phyloP scores from a whole-genome alignment of 2,329 filamentous ascomycete genomes.

The Xylariomycetidae sp. region DNA sequence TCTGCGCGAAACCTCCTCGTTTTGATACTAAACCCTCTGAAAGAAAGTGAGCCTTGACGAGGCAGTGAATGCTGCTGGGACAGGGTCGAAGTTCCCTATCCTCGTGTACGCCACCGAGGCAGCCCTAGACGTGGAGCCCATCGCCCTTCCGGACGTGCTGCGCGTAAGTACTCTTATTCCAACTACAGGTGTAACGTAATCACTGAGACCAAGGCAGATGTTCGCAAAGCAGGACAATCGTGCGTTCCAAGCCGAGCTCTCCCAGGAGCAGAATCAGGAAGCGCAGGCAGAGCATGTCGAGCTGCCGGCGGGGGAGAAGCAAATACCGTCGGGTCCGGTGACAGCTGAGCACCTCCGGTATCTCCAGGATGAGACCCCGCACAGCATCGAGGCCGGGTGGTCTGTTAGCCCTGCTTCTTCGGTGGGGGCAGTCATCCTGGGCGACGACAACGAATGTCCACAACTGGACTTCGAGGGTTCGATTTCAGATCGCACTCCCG shows the following conservation, averaged over 20 bases:
- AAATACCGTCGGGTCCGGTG: too few species aligned
- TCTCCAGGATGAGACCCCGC: too few species aligned
- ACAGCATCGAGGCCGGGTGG: too few species aligned
- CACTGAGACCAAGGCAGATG: too few species aligned
- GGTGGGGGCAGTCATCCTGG: too few species aligned
- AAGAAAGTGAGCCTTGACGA: conserved; percentile 43
- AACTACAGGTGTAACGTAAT: background rate
- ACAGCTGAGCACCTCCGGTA: too few species aligned
- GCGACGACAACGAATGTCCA: too few species aligned
- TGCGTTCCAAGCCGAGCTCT: conserved; percentile 44
- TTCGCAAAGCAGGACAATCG: conserved; percentile 48
- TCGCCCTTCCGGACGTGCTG: conserved; percentile 33
- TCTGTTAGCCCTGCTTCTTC: too few species aligned
- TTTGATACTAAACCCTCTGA: conserved; percentile 11
- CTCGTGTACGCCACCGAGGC: conserved; percentile 49
- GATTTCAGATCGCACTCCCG: too few species aligned
- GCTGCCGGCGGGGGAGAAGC: too few species aligned
- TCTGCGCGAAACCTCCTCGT: too few species aligned
- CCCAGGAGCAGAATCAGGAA: conserved; percentile 28
- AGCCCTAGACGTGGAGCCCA: conserved; percentile 31
- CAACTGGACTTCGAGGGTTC: too few species aligned
- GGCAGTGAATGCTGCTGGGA: conserved; percentile 40
- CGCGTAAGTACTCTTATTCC: conserved; percentile 23
- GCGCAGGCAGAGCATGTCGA: conserved; percentile 11
- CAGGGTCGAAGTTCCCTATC: conserved; percentile 40